Evolutionary conservation across 2,329 filamentous ascomycete genomes (phyloP).

Genomic region (Verticillium nubilum): DNA sequence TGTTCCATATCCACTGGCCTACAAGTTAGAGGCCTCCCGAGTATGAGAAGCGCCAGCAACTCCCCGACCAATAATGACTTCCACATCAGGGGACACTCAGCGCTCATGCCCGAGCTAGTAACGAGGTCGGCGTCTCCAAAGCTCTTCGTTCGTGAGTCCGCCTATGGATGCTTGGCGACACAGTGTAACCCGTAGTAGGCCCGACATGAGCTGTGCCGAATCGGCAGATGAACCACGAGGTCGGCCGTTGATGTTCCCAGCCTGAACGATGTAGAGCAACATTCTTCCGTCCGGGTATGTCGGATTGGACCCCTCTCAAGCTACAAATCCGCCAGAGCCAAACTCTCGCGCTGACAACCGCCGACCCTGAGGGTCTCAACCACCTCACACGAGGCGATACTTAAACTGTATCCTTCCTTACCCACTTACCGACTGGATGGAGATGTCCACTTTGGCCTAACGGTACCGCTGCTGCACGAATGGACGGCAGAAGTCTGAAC

Average conservation of each 20-base stretch:
- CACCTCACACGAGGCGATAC: neutral
- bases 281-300: too few species aligned
- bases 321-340: too few species aligned
- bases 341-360: neutral
- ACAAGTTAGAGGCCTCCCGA: too few species aligned
- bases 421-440: neutral
- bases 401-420: neutral
- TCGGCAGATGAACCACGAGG: neutral
- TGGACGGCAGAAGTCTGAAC: neutral
- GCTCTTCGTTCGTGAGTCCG: neutral
- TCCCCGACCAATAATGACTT: too few species aligned
- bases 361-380: neutral
- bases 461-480: neutral
- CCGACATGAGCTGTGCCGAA: neutral
- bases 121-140: neutral
- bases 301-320: too few species aligned
- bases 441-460: neutral
- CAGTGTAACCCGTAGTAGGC: neutral
- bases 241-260: neutral
- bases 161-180: neutral
- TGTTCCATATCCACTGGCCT: too few species aligned
- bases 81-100: too few species aligned
- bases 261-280: neutral
- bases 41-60: too few species aligned
- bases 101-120: too few species aligned